Evolutionary conservation across 2,329 filamentous ascomycete genomes (phyloP), one percentile per base, ranked within the genome.

Genomic region (Ophiocordyceps camponoti-floridani): DNA sequence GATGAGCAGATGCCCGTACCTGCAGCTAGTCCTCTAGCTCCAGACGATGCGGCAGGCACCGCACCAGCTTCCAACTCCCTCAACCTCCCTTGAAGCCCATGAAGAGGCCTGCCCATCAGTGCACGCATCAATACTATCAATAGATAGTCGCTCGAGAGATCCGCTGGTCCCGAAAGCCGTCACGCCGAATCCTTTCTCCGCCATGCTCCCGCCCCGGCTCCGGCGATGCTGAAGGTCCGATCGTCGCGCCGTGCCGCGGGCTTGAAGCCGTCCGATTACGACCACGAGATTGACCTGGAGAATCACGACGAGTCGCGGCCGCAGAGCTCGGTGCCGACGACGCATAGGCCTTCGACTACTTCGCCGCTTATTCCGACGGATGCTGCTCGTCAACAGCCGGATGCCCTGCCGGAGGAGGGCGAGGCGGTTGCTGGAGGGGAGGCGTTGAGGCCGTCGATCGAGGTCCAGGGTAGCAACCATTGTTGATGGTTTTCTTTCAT

Each of bases 271-370:
- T 65, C 62, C 56, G 75, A 81, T 52, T 81, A 79, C 55, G 77
- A 82, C 53, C 82, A 84, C 60, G 77, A 79, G 58, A 87, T 88
- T 55, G 63, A 58, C 51, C 73, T 88, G 35, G 67, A 84, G 51
- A 79, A 85, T 58, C 64, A 68, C 46, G 65, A 66, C 54, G 49
- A 56, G 48, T 30, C 40, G 45, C 50, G 43, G 45, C 47, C 28
- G 12, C 28, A 30, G 28, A 30, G 28, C 28, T 30, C 28, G 8
- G 28, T 12, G 28, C 28, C 35, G 35, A 37, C 35, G 7, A 37
- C 35, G 14, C 35, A 37, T 23, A 41, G 43, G 42, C 30, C 42
- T 19, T 42, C 41, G 12, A 43, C 28, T 13, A 40, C 23, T 1
- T 16, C 35, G 35, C 35, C 35, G 35, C 35, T 37, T 6, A 16